Percentiles rank a stretch among this genome's conserved stretches.
Evolutionary conservation across 768 basidiomycete genomes (phyloP).

Genomic region (Leccinum fibrillosum): DNA sequence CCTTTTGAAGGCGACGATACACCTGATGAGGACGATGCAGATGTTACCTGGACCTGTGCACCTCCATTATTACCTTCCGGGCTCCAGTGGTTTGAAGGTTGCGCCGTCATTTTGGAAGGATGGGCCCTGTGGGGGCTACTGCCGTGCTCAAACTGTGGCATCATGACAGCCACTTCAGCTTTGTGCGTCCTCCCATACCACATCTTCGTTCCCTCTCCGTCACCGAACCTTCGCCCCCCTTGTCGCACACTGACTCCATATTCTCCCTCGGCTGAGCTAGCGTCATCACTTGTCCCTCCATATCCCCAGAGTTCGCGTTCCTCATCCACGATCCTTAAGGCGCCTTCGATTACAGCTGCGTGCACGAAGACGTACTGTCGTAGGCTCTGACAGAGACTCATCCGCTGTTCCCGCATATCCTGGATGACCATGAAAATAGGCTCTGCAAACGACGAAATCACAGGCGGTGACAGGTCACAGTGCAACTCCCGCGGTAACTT

Average conservation of each 20-base stretch:
- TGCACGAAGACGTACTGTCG: conserved; percentile 95
- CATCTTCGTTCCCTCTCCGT: conserved; percentile 8
- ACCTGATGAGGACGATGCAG: conserved; percentile 15
- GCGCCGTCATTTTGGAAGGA: conserved; percentile 7
- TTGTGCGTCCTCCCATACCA: conserved; percentile 3
- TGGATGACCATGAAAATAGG: conserved; percentile 83
- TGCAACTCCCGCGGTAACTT: conserved; percentile 63
- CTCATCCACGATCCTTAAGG: conserved; percentile 74
- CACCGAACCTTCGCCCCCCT: conserved; percentile 17
- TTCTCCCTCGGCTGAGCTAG: conserved; percentile 13
- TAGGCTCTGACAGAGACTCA: conserved; percentile 94
- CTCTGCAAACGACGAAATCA: conserved; percentile 61
- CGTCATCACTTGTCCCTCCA: conserved; percentile 20
- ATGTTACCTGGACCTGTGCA: conserved; percentile 1
- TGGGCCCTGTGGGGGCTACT: conserved; percentile 1
- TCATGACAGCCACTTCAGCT: neutral
- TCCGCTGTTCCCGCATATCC: conserved; percentile 93
- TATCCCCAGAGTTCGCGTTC: conserved; percentile 44
- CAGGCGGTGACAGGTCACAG: conserved; percentile 48
- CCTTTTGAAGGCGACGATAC: conserved; percentile 39
- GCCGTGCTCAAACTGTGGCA: neutral
- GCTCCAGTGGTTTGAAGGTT: conserved; percentile 1
- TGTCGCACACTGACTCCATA: conserved; percentile 3
- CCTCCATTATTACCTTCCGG: conserved; percentile 5
- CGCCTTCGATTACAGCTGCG: conserved; percentile 78